Evolutionary conservation across 345 rosid species (phyloP), one percentile per base, ranked within the genome.

Genomic region (Clausena lansium): DNA sequence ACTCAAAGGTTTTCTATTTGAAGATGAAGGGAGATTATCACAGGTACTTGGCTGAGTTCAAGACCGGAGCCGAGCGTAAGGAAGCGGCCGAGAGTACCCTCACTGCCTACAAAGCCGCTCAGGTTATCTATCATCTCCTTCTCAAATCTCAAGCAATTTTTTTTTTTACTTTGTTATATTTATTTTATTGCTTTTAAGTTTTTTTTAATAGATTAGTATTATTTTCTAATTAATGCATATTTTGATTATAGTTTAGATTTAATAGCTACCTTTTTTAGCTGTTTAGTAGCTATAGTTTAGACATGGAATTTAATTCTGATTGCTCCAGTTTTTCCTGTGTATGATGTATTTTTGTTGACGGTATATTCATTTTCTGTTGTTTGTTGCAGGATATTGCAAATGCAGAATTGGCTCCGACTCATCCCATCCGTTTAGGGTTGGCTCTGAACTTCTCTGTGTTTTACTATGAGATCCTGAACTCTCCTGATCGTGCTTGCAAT

Each of bases 11-110:
- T 19, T 94, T 94, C 73, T 94, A 92, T 75, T 80, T 92, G 45
- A 94, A 92, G 88, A 94, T 94, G 98, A 94, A 94, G 83, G 97
- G 96, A 6, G 96, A 94, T 74, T 94, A 92, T 67, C 97, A 92
- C 67, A 86, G 97, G 83, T 94, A 94, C 83, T 79, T 92, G 76
- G 96, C 97, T 47, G 97, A 94, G 92, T 92, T 92, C 77, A 89
- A 94, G 83, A 84, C 89, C 55, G 91, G 92, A 47, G 86, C 92
- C 55, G 97, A 94, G 84, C 87, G 97, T 77, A 94, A 94, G 83
- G 96, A 90, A 63, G 96, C 97, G 20, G 97, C 96, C 2, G 96
- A 94, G 81, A 89, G 89, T 28, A 94, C 96, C 22, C 93, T 94
- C 70, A 82, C 90, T 65, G 94, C 97, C 67, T 94, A 92, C 86